A percentile compares a stretch with the other conserved stretches of the same genome.
These are phyloP conservation scores for Bretschneidera sinensis DNA, from an alignment of 345 rosid genomes.

Conservation along the genomic window DNA sequence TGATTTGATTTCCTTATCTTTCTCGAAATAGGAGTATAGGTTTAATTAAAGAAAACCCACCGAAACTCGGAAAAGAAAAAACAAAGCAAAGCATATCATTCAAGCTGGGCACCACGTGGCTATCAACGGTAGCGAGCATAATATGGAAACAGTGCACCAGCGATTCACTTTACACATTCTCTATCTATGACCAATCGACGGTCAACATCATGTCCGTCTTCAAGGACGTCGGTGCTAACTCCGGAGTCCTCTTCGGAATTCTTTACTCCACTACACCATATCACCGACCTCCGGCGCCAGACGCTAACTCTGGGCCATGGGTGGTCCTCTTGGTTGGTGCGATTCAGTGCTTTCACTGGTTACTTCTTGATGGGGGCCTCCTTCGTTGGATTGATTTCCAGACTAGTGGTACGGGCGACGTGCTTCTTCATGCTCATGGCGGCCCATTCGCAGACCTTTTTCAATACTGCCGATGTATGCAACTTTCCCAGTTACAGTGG, in stretches of 20 bases:
- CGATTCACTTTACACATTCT: slow-evolving; percentile 76
- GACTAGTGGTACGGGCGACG: slow-evolving; percentile 64
- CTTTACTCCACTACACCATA: slow-evolving; percentile 49
- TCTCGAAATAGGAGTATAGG: no score
- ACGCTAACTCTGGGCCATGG: no score
- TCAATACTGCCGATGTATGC: slow-evolving; percentile 62
- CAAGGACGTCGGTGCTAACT: slow-evolving; percentile 95
- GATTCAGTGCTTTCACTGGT: slow-evolving; percentile 59
- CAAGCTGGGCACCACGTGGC: no score
- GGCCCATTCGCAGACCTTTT: slow-evolving; percentile 70
- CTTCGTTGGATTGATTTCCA: slow-evolving; percentile 52
- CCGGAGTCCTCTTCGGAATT: slow-evolving; percentile 73
- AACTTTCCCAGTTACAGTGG: slow-evolving; percentile 72
- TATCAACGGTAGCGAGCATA: slow-evolving; percentile 74
- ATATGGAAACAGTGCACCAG: slow-evolving; percentile 73
- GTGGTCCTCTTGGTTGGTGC: slow-evolving; percentile 64
- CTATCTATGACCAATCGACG: slow-evolving; percentile 81
- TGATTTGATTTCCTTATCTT: no score
- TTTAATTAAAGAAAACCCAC: no score
- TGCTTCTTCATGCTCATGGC: slow-evolving; percentile 68
- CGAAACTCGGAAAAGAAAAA: no score
- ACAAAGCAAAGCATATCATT: no score
- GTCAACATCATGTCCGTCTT: slow-evolving; percentile 95
- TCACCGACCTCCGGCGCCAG: slow-evolving; percentile 14
- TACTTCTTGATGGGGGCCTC: slow-evolving; percentile 85